Evolutionary conservation across 371 early-diverging fungal genomes (phyloP), one percentile per base, ranked within the genome.

Genomic region (Aphelidium insulamus): DNA sequence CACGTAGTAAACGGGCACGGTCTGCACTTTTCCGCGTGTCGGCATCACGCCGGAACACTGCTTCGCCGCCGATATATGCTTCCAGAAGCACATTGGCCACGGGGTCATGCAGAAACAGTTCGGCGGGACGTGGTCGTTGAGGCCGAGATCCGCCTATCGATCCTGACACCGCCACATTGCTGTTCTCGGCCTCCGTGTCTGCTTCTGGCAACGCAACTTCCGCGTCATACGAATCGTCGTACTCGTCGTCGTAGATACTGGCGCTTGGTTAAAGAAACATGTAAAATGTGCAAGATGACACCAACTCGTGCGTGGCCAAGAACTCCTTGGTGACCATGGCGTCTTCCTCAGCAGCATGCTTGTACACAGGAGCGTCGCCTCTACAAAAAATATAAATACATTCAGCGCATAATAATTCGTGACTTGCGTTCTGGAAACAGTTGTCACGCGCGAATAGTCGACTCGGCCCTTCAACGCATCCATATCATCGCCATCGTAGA

Each of bases 161-260:
- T 52, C 50, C 3, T 48, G 19, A 32, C 3, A 14, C 43, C 2
- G 45, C 54, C n/a, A 41, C 37, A 31, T 54, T 54, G 17, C 68
- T 68, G 11, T 49, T 48, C 21, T 69, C 69, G 21, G 67, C 76
- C 2, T 62, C 46, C 26, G 58, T 45, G 22, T 50, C 56, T 8
- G 62, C 43, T 2, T 63, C 67, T 1, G 66, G 58, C 0, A 55
- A 54, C 0, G 62, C 60, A 16, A 57, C 60, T 20, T 63, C 61
- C 46, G 62, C 62, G 42, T 90, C 87, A 38, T 82, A 86, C 6
- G 82, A 76, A 43, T 87, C 90, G 45, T 87, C 90, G 39, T 83
- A 80, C 45, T 84, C 82, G 43, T 81, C 82, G 11, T 81, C 81
- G 22, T 77, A 66, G 42, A 71, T 66, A 12, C 62, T 54, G 9